phyloP scores from a whole-genome alignment of 2,329 filamentous ascomycete genomes.

The Amesomyces nigricolor region DNA sequence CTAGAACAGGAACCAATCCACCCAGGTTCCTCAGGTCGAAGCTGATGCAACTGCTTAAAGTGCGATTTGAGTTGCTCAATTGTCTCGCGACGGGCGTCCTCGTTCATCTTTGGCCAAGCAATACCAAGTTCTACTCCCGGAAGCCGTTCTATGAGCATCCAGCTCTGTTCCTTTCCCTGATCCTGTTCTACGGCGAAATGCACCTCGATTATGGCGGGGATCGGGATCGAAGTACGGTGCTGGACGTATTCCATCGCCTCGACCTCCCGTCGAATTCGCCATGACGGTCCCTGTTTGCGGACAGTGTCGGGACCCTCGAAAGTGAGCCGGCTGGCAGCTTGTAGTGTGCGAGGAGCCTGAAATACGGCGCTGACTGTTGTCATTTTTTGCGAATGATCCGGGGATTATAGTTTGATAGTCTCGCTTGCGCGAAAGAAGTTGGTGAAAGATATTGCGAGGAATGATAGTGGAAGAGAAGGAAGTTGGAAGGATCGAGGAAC shows the following conservation, averaged over 20 bases:
- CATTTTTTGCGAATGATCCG: too few species aligned
- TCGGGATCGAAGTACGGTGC: background rate
- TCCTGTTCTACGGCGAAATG: background rate
- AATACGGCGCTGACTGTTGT: too few species aligned
- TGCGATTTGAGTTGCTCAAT: background rate
- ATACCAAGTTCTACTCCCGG: background rate
- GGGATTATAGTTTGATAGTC: too few species aligned
- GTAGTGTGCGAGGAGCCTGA: too few species aligned
- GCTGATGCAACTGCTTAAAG: background rate
- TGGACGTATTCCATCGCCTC: constrained; percentile 1
- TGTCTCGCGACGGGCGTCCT: background rate
- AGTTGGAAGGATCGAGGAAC: too few species aligned
- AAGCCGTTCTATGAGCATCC: background rate
- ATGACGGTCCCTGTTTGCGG: background rate
- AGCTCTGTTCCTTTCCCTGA: background rate
- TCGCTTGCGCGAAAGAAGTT: too few species aligned
- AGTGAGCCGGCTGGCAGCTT: background rate
- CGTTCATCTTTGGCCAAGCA: constrained; percentile 1
- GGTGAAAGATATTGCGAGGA: too few species aligned
- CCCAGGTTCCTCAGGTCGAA: background rate
- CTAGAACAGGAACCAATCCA: background rate
- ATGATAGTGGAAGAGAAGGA: too few species aligned
- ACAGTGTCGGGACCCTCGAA: background rate
- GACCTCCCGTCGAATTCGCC: background rate
- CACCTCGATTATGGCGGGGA: background rate